Conservation (phyloP, 2,329 filamentous ascomycete genomes). For the Penicillium frequentans region DNA sequence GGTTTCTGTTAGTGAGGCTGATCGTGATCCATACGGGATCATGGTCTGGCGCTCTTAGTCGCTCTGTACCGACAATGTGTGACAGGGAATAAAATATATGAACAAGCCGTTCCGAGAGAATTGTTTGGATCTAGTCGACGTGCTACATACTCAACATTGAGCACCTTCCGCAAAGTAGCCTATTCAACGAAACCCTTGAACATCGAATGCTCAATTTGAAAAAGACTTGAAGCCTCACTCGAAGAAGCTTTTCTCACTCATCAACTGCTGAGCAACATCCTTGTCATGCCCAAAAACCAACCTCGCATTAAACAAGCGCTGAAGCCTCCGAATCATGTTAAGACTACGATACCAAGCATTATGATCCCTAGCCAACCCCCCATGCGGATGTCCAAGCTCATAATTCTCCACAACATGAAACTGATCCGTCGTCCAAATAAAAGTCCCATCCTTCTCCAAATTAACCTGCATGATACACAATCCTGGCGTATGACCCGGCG, state of each 20-base stretch:
- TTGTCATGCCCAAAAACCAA: constrained; percentile 6
- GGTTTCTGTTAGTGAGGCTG: constrained; percentile 74
- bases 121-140: background rate
- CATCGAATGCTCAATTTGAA: too few species aligned
- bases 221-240: background rate
- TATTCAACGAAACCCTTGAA: background rate
- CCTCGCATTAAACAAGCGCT: constrained; percentile 5
- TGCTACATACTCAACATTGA: background rate
- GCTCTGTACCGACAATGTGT: background rate
- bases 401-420: constrained; percentile 44
- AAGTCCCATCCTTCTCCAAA: constrained; percentile 36
- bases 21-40: constrained; percentile 87
- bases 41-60: constrained; percentile 43
- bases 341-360: constrained; percentile 37
- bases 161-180: background rate
- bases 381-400: constrained; percentile 34
- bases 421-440: constrained; percentile 44
- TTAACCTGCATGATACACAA: constrained; percentile 40
- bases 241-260: background rate
- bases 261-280: background rate
- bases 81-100: background rate
- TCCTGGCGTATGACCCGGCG: constrained; percentile 39
- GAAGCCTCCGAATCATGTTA: constrained; percentile 19
- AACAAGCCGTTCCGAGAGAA: background rate
- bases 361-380: constrained; percentile 39